Evolutionary conservation across 495 filamentous ascomycete species (phyloP).

Genomic region (Aspergillus bridgeri): DNA sequence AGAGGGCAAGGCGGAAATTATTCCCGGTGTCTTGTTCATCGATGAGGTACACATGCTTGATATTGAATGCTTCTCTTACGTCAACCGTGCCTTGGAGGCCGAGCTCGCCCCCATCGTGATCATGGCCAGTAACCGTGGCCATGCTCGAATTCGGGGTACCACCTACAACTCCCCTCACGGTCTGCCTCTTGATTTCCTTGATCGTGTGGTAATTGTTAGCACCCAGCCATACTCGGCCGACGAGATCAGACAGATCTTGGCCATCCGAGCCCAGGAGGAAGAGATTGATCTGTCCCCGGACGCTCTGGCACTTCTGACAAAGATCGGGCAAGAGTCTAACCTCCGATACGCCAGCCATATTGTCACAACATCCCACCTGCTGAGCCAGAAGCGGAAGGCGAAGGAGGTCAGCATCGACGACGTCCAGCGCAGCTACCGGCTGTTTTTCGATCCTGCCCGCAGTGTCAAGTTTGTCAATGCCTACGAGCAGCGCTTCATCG

Average conservation of each 20-base stretch:
- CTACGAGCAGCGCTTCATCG: conserved; percentile 90
- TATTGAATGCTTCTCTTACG: conserved; percentile 97
- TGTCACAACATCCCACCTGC: conserved; percentile 85
- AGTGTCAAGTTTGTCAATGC: conserved; percentile 88
- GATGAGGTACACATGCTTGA: conserved; percentile 99
- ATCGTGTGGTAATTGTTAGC: conserved; percentile 94
- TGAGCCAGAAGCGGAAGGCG: conserved; percentile 73
- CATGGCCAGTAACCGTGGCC: conserved; percentile 97
- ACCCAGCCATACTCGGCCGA: conserved; percentile 83
- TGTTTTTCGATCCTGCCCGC: conserved; percentile 86
- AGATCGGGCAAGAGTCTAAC: conserved; percentile 90
- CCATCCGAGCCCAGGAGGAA: conserved; percentile 90
- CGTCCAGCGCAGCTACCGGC: conserved; percentile 84
- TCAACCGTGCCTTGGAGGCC: conserved; percentile 93
- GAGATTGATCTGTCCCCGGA: conserved; percentile 88
- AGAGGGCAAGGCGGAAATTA: conserved; percentile 97
- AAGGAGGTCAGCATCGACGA: conserved; percentile 81
- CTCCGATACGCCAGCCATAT: conserved; percentile 92
- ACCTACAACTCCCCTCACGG: conserved; percentile 90
- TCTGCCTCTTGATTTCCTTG: conserved; percentile 91
- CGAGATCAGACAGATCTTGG: conserved; percentile 85
- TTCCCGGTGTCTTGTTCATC: conserved; percentile 95
- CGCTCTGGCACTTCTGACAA: conserved; percentile 86
- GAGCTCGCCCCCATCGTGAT: conserved; percentile 97
- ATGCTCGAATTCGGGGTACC: conserved; percentile 89